phyloP scores from a whole-genome alignment of 352 stramenopile genomes.

The Pythium sukuiense region DNA sequence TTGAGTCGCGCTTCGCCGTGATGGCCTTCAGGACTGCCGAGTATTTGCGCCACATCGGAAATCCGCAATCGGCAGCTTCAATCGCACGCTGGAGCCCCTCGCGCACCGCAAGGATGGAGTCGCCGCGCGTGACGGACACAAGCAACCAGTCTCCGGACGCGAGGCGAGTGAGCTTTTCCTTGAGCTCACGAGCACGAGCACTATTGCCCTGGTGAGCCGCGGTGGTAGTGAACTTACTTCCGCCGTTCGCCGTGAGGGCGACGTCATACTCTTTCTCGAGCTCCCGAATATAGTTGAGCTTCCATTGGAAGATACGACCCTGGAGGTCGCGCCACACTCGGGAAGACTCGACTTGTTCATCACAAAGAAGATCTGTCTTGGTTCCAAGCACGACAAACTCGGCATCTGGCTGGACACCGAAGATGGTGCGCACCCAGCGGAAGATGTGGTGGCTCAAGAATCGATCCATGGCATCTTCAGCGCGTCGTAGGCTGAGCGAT shows the following conservation, averaged over 20 bases:
- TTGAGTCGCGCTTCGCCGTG: not conserved
- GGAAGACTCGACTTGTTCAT: not conserved
- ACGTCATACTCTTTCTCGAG: not conserved
- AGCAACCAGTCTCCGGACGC: not conserved
- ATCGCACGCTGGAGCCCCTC: not conserved
- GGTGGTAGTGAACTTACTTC: not conserved
- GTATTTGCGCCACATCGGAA: not conserved
- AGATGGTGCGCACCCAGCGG: slow-evolving; percentile 10
- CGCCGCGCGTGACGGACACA: not conserved
- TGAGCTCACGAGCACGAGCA: not conserved
- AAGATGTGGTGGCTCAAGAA: slow-evolving; percentile 5
- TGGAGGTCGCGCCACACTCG: not conserved
- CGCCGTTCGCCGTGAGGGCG: not conserved
- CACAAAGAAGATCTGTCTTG: slow-evolving; percentile 1
- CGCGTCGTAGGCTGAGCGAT: not conserved
- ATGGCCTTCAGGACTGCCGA: not conserved
- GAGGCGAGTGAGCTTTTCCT: not conserved
- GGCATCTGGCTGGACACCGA: slow-evolving; percentile 2
- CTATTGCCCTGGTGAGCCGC: not conserved
- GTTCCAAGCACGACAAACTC: slow-evolving; percentile 10
- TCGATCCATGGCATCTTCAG: not conserved
- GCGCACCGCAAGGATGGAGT: not conserved
- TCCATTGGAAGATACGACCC: not conserved
- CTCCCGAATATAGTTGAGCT: not conserved
- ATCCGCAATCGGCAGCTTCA: not conserved